Conservation (phyloP, 1,284 basidiomycete genomes). For the Sanghuangporus sanghuang region DNA sequence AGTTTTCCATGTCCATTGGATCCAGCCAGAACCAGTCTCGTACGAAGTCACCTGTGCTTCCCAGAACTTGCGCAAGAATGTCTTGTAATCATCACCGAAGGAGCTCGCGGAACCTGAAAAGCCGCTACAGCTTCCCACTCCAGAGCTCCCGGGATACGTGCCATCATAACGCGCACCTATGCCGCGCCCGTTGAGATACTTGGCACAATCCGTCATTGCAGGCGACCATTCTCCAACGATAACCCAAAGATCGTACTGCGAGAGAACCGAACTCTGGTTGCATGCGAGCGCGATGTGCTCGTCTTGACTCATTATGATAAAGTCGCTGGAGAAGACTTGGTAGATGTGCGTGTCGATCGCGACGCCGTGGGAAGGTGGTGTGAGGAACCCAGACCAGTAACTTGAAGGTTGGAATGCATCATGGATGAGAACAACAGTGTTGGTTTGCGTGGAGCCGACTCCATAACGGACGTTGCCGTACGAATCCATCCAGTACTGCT, state of each 20-base stretch:
- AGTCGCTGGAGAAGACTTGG: conserved; percentile 69
- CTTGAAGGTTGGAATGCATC: conserved; percentile 82
- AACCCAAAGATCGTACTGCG: conserved; percentile 60
- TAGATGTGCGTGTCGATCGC: conserved; percentile 83
- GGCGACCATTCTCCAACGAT: conserved; percentile 86
- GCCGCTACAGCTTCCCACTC: conserved; percentile 68
- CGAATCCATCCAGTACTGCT: conserved; percentile 72
- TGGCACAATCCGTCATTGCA: conserved; percentile 83
- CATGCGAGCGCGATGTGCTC: conserved; percentile 71
- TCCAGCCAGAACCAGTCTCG: conserved; percentile 64
- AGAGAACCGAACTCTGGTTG: conserved; percentile 38
- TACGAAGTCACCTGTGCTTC: conserved; percentile 76
- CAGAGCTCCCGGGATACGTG: conserved; percentile 56
- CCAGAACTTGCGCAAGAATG: conserved; percentile 77
- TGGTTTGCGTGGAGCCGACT: conserved; percentile 44
- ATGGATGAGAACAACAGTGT: conserved; percentile 67
- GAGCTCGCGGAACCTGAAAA: conserved; percentile 65
- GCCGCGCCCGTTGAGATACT: conserved; percentile 66
- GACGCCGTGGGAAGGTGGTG: conserved; percentile 55
- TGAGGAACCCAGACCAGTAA: conserved; percentile 72
- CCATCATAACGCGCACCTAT: conserved; percentile 81
- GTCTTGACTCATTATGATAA: conserved; percentile 45
- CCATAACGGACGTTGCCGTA: conserved; percentile 72
- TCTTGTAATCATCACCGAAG: conserved; percentile 80
- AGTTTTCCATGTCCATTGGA: conserved; percentile 57